Base-by-base conservation (phyloP, 179 eudicot species). In the Spinacia oleracea region DNA sequence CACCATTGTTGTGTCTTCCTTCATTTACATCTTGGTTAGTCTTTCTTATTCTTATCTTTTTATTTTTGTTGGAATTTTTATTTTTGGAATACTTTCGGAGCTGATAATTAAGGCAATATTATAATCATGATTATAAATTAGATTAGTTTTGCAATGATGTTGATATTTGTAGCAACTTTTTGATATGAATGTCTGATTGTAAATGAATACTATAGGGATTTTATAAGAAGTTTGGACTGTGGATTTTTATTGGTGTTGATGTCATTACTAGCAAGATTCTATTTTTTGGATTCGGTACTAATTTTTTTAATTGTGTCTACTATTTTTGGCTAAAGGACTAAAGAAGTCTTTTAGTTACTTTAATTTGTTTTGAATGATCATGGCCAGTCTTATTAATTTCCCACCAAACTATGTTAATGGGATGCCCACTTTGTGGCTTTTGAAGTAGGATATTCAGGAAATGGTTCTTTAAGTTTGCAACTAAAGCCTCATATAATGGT, bases 21-120 rank as follows among this genome's bases (percentile, higher is more conserved):
- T 87, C 21, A 82, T 90, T 23, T 90, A 90, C 87, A 81, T 83
- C 70, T 63, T 85, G 88, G 90, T 84, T 14, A 74, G 84, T 74
- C 29, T 38, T 40, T 32, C 75, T 55, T 51, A 55, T 46, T 40
- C 50, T 31, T 0, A 60, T 42, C 29, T 50, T 7, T 34, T 70
- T 50, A 12, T 34, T 70, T 6, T 45, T 50, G 42, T 2, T 40
- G 6, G 14, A 18, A 45, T 65, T 40, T 21, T 35, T 38, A 55
- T 53, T 10, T 32, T 77, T 34, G 15, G 23, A 76, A 18, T 34
- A 43, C 25, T 5, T 12, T 2, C 46, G 16, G 20, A 0, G 51
- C 16, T 55, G 11, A 72, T 5, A 15, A 2, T 7, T 35, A 18
- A 23, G 23, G 58, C 6, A 53, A 53, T 53, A 53, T 53, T 46